Evolutionary conservation across 352 stramenopile genomes (phyloP).

Genomic region (Poterioochromonas sp.): DNA sequence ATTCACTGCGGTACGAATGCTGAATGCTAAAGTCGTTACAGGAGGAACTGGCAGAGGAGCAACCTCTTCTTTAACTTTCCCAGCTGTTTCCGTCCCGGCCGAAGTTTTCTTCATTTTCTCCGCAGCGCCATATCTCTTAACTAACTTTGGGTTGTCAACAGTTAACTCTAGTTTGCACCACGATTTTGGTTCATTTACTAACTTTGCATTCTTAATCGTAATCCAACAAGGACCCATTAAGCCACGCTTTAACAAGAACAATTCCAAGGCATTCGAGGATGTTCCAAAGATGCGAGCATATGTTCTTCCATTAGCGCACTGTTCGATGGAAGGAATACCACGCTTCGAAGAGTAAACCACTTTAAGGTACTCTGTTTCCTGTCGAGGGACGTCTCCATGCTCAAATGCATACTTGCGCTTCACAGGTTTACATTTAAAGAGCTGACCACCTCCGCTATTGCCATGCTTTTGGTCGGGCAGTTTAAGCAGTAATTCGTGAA

Average conservation of each 20-base stretch:
- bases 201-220: constrained; percentile 74
- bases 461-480: constrained; percentile 69
- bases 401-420: constrained; percentile 96
- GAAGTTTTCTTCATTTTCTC: too few relatives aligned
- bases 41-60: constrained; percentile 65
- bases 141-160: constrained; percentile 76
- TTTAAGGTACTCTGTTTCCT: constrained; percentile 90
- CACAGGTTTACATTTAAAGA: constrained; percentile 86
- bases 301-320: constrained; percentile 74
- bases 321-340: constrained; percentile 60
- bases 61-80: constrained; percentile 38
- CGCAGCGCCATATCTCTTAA: constrained; percentile 62
- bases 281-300: constrained; percentile 90
- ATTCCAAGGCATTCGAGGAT: constrained; percentile 82
- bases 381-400: constrained; percentile 79
- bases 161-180: constrained; percentile 89
- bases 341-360: constrained; percentile 90
- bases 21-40: constrained; percentile 89
- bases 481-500: constrained; percentile 79
- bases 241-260: constrained; percentile 91
- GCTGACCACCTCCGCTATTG: too few relatives aligned
- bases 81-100: too few relatives aligned
- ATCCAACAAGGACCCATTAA: constrained; percentile 96
- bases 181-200: constrained; percentile 44
- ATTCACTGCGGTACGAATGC: constrained; percentile 94